phyloP scores from a whole-genome alignment of 1,284 basidiomycete species.

The Pterulicium gracile region DNA sequence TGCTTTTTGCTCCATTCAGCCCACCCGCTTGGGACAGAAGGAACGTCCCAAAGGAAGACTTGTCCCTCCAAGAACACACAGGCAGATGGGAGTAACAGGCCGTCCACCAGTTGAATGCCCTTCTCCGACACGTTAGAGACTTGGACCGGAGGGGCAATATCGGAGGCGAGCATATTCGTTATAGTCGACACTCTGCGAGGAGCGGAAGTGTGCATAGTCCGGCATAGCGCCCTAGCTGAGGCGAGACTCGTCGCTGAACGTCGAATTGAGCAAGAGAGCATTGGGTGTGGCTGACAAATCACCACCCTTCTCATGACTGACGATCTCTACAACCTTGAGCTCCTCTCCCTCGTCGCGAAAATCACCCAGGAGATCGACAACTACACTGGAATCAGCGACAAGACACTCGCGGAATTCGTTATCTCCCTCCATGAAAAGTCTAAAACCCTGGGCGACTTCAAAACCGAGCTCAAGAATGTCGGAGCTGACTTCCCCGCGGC shows the following conservation, averaged over 20 bases:
- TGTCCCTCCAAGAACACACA: conserved; percentile 81
- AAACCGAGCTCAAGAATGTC: conserved; percentile 67
- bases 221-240: too few relatives aligned
- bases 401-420: conserved; percentile 91
- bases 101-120: conserved; percentile 63
- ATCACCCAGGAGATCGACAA: conserved; percentile 89
- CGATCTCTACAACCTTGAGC: conserved; percentile 85
- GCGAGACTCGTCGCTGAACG: too few relatives aligned
- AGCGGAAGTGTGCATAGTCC: too few relatives aligned
- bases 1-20: conserved; percentile 57
- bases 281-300: neutral
- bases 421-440: conserved; percentile 86
- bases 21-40: conserved; percentile 32
- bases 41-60: conserved; percentile 87
- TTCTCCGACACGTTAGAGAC: conserved; percentile 47
- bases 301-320: neutral
- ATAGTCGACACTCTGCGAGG: neutral
- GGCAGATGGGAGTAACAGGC: conserved; percentile 67
- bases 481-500: conserved; percentile 86
- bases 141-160: conserved; percentile 57
- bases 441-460: conserved; percentile 70
- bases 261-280: too few relatives aligned
- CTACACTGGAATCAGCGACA: conserved; percentile 77
- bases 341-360: conserved; percentile 80
- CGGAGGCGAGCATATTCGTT: conserved; percentile 65